These are phyloP conservation scores for Leccinum pellstonianum DNA, from an alignment of 768 basidiomycete species.

Conservation along the genomic window DNA sequence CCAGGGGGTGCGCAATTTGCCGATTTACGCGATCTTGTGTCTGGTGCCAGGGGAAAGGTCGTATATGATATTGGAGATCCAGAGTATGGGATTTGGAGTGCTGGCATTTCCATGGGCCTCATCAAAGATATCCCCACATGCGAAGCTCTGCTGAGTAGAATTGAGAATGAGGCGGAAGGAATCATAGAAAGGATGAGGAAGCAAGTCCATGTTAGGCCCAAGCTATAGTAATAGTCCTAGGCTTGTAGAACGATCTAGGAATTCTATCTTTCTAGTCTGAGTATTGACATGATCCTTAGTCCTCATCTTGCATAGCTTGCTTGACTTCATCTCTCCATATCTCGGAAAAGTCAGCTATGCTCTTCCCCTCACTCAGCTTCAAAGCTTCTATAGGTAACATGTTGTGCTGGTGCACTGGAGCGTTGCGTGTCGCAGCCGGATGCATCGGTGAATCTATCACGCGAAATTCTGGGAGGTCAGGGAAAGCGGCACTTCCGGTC, in stretches of 20 bases:
- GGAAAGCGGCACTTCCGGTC: neutral
- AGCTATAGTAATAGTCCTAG: constrained; percentile 14
- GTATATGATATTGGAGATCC: constrained; percentile 85
- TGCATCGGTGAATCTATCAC: constrained; percentile 76
- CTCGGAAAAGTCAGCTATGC: constrained; percentile 71
- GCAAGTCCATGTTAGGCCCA: constrained; percentile 18
- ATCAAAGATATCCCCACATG: constrained; percentile 87
- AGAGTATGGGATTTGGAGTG: constrained; percentile 86
- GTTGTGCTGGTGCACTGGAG: constrained; percentile 79
- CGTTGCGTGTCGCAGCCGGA: constrained; percentile 62
- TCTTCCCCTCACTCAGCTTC: constrained; percentile 70
- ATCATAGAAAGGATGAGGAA: constrained; percentile 51
- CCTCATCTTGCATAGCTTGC: constrained; percentile 28
- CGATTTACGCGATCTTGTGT: constrained; percentile 75
- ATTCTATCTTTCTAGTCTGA: neutral
- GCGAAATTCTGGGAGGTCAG: constrained; percentile 44
- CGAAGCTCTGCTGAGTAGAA: constrained; percentile 59
- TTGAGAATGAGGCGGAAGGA: constrained; percentile 76
- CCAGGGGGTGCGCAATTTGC: constrained; percentile 88
- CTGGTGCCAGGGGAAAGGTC: constrained; percentile 62
- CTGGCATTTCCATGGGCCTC: constrained; percentile 62
- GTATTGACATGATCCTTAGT: neutral
- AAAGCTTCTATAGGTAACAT: constrained; percentile 91
- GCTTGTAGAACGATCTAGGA: neutral
- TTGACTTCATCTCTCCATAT: constrained; percentile 57